A percentile compares a stretch with the other conserved stretches of the same genome.
Conservation (phyloP, 23 red algal genomes). For the Chondrus crispus region DNA sequence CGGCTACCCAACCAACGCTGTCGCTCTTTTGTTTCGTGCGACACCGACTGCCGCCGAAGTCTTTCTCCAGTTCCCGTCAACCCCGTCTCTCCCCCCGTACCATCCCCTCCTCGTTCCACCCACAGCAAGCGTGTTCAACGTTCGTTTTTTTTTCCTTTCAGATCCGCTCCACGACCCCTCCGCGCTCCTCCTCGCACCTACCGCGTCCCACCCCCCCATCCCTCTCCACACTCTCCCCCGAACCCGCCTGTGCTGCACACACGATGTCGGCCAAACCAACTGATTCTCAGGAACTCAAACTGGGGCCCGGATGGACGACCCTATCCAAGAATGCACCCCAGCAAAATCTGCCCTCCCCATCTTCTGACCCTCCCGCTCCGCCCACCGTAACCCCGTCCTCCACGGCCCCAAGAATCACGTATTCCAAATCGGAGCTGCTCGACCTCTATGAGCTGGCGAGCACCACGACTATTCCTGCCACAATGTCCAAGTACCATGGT, state of each 20-base stretch:
- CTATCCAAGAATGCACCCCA: constrained; percentile 37
- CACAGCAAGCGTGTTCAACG: neutral
- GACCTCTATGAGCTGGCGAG: constrained; percentile 55
- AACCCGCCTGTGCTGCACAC: neutral
- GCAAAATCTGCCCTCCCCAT: neutral
- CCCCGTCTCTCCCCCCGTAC: neutral
- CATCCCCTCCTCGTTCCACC: neutral
- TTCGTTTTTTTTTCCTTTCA: neutral
- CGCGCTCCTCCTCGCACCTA: neutral
- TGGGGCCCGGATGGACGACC: constrained; percentile 61
- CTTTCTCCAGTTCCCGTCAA: neutral
- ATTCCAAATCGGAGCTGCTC: constrained; percentile 62
- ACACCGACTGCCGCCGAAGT: neutral
- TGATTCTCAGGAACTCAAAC: constrained; percentile 70
- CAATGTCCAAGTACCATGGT: constrained; percentile 64
- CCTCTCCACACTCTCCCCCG: neutral
- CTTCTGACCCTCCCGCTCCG: constrained; percentile 13
- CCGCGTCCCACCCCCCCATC: neutral
- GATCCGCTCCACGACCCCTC: neutral
- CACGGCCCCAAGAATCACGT: constrained; percentile 32
- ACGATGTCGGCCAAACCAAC: constrained; percentile 60
- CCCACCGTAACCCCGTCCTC: neutral
- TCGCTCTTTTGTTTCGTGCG: neutral
- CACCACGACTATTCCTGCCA: constrained; percentile 39
- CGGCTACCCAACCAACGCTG: neutral